phyloP scores from a whole-genome alignment of 192 early-diverging fungal genomes.

The Chytriomyces hyalinus region DNA sequence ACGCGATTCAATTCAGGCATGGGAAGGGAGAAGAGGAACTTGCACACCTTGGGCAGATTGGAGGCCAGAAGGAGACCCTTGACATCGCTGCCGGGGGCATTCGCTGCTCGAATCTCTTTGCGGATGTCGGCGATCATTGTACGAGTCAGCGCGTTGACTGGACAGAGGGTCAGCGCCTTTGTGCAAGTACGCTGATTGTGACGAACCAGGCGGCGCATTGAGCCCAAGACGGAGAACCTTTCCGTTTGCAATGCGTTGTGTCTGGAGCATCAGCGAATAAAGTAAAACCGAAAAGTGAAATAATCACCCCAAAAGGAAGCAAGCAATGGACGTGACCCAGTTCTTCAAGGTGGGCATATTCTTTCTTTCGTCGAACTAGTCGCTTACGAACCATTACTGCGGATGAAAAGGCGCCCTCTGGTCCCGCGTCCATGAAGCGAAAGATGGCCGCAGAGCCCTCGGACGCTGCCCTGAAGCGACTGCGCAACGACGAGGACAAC shows the following conservation, averaged over 20 bases:
- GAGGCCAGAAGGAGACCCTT: neutral
- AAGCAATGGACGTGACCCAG: conserved; percentile 40
- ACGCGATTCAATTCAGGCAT: neutral
- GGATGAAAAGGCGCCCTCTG: conserved; percentile 39
- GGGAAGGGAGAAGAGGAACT: neutral
- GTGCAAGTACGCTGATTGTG: too few relatives aligned
- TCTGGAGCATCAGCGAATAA: neutral
- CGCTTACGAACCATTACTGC: conserved; percentile 58
- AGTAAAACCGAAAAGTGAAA: neutral
- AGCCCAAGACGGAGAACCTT: too few relatives aligned
- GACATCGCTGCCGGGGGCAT: neutral
- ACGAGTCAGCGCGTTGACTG: conserved; percentile 3
- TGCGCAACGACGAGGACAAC: conserved; percentile 46
- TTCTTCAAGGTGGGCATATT: conserved; percentile 45
- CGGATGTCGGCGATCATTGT: neutral
- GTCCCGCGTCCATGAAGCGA: conserved; percentile 21
- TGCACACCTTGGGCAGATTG: neutral
- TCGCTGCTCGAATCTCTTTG: neutral
- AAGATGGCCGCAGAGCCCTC: conserved; percentile 33
- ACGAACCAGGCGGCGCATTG: too few relatives aligned
- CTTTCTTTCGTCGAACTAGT: conserved; percentile 28
- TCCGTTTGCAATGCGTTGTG: neutral
- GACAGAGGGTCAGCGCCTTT: neutral
- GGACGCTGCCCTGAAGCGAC: conserved; percentile 27
- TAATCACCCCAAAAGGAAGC: neutral